phyloP scores from a whole-genome alignment of 176 grass and related monocot genomes.

The Carex scoparia region DNA sequence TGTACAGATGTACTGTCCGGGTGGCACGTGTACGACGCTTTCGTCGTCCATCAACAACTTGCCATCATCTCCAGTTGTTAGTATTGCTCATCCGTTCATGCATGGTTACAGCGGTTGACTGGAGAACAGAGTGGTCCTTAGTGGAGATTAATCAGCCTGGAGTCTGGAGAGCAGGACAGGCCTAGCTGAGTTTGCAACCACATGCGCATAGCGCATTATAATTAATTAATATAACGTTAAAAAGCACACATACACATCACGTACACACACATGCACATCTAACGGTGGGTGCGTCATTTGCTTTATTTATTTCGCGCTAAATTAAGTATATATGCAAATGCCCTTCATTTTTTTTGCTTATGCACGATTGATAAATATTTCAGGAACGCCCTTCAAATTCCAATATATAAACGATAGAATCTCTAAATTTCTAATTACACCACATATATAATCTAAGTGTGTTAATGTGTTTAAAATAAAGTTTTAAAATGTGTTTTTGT shows the following conservation, averaged over 20 bases:
- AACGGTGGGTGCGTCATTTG: background rate
- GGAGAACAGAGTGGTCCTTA: background rate
- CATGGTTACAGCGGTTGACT: background rate
- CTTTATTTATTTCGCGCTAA: background rate
- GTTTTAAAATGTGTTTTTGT: no score
- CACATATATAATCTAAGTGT: no score
- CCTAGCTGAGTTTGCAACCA: conserved; percentile 10
- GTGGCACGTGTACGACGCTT: conserved; percentile 10
- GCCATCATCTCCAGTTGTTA: background rate
- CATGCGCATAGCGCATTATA: background rate
- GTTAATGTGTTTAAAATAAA: no score
- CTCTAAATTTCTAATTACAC: no score
- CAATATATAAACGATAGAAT: no score
- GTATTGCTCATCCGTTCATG: background rate
- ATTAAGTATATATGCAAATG: background rate
- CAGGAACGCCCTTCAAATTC: no score
- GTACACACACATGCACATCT: conserved; percentile 11
- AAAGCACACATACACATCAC: background rate
- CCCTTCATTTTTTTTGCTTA: background rate
- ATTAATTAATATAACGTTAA: background rate
- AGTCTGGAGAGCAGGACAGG: conserved; percentile 5
- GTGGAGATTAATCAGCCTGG: background rate
- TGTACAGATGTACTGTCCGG: background rate
- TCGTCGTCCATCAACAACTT: background rate
- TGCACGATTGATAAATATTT: background rate